Conservation (phyloP, 2,329 filamentous ascomycete species). For the Aspergillus oerlinghausenensis region DNA sequence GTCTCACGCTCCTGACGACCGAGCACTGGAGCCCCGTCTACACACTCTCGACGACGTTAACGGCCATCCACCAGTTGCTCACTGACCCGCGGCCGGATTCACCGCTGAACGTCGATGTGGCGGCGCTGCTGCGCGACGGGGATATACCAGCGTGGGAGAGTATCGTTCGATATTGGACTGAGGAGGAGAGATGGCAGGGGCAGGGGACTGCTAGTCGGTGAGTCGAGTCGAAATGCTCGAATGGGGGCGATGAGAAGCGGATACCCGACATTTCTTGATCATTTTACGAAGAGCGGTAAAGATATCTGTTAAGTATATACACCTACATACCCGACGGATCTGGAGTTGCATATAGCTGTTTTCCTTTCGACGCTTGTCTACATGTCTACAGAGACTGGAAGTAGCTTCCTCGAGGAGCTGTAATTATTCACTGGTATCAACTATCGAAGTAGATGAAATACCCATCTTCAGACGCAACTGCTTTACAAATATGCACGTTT, state of each 20-base stretch:
- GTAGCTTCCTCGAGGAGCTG: not conserved
- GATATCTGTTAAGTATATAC: not conserved
- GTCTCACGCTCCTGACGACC: conserved; percentile 74
- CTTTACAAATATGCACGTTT: not conserved
- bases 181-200: conserved; percentile 44
- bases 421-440: not conserved
- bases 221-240: not conserved
- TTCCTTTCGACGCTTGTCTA: not conserved
- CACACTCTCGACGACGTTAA: conserved; percentile 55
- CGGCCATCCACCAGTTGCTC: conserved; percentile 45
- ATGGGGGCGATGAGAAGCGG: no score
- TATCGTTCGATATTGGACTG: conserved; percentile 45
- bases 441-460: not conserved
- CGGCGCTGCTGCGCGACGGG: conserved; percentile 41
- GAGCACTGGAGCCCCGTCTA: conserved; percentile 80
- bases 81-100: conserved; percentile 44
- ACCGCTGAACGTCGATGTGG: conserved; percentile 47
- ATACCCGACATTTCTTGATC: not conserved
- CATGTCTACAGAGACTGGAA: not conserved
- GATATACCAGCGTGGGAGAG: conserved; percentile 44
- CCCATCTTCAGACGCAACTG: not conserved
- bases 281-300: not conserved
- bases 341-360: not conserved
- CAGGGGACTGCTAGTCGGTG: conserved; percentile 3
- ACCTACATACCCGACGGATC: not conserved